Evolutionary conservation across 1,284 basidiomycete species (phyloP).

Genomic region (Malassezia sympodialis): DNA sequence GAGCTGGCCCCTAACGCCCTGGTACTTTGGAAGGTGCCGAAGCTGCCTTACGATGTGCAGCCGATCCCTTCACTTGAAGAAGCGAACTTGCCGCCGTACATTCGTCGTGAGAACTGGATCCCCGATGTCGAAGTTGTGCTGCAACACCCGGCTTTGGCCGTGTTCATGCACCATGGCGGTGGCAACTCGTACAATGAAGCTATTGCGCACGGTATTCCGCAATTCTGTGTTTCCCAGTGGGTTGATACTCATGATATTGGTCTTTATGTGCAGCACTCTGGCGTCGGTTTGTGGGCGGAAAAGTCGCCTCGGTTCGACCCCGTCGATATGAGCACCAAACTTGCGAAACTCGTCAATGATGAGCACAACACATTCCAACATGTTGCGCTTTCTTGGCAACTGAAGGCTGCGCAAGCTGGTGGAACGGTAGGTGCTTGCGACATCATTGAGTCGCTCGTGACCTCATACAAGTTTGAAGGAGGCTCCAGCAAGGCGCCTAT

Average conservation of each 20-base stretch:
- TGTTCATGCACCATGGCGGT: conserved; percentile 37
- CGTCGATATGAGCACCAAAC: conserved; percentile 23
- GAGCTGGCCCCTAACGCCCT: conserved; percentile 19
- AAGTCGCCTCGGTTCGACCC: conserved; percentile 25
- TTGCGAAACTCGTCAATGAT: conserved; percentile 20
- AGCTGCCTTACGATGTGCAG: conserved; percentile 17
- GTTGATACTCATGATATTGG: conserved; percentile 36
- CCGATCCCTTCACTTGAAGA: conserved; percentile 21
- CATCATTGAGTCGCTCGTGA: conserved; percentile 24
- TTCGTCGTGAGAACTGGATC: conserved; percentile 32
- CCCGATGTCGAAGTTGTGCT: conserved; percentile 26
- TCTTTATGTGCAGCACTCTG: conserved; percentile 23
- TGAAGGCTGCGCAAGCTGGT: conserved; percentile 24
- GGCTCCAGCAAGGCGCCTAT: conserved; percentile 2
- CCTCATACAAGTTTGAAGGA: conserved; percentile 8
- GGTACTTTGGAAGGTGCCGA: conserved; percentile 29
- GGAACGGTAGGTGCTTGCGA: conserved; percentile 26
- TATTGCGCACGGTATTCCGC: conserved; percentile 31
- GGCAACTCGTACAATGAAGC: conserved; percentile 46
- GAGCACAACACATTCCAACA: conserved; percentile 21
- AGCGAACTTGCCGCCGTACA: conserved; percentile 25
- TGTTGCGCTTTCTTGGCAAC: conserved; percentile 24
- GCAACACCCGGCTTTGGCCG: conserved; percentile 31
- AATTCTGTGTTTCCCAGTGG: conserved; percentile 39
- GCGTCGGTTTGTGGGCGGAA: conserved; percentile 25